Conservation (phyloP, 2,329 filamentous ascomycete genomes). For the Fusarium paranaense region DNA sequence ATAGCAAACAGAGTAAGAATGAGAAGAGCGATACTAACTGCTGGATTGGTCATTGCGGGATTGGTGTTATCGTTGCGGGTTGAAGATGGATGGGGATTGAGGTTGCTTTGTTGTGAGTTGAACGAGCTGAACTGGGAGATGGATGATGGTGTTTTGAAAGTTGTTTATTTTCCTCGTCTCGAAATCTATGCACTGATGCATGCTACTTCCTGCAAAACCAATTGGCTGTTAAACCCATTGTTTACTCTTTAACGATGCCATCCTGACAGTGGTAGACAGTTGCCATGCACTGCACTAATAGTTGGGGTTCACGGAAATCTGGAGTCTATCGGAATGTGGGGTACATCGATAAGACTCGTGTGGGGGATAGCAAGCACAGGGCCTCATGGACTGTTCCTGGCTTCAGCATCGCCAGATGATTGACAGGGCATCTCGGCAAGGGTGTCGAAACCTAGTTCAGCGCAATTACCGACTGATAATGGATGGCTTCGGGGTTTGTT, state of each 20-base stretch:
- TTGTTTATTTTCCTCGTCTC: neutral
- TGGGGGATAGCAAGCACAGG: slow-evolving; percentile 29
- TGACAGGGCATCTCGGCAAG: neutral
- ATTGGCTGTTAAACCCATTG: neutral
- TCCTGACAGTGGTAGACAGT: slow-evolving; percentile 20
- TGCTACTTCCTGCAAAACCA: neutral
- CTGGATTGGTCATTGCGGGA: slow-evolving; percentile 44
- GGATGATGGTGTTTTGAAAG: neutral
- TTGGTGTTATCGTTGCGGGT: no score
- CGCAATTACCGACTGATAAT: neutral
- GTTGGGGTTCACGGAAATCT: slow-evolving; percentile 21
- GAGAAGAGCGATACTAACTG: slow-evolving; percentile 47
- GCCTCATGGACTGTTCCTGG: slow-evolving; percentile 9
- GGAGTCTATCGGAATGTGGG: slow-evolving; percentile 36
- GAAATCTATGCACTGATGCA: neutral
- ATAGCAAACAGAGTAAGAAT: slow-evolving; percentile 47
- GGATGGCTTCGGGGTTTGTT: slow-evolving; percentile 1
- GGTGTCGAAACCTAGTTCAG: neutral
- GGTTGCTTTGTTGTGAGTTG: neutral
- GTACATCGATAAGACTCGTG: slow-evolving; percentile 35
- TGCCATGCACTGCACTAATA: neutral
- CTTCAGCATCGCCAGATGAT: neutral
- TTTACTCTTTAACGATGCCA: neutral
- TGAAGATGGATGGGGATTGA: neutral
- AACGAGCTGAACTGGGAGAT: neutral